Base-by-base conservation (phyloP, 805 yeast species). In the Clavispora phyllophila region DNA sequence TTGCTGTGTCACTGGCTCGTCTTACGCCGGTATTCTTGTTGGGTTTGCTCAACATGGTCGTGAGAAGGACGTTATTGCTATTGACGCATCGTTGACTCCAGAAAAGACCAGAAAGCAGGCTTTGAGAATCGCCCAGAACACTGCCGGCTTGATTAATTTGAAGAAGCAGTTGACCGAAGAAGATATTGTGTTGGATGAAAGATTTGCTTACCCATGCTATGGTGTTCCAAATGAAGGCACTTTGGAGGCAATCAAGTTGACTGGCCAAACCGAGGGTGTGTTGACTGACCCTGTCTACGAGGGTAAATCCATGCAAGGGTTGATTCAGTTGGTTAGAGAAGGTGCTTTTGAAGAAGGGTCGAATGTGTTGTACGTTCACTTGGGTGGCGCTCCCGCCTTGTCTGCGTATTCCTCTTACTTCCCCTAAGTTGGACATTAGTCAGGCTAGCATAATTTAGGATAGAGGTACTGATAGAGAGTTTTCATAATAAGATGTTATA, bases 401-500 rank as follows among this genome's bases (percentile, higher is more conserved):
- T 39, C 42, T 19, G 42, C 42, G 5, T 39, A 39, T 38, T 39
- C 42, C n/a, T 33, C 38, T n/a, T 39, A 33, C 42, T 39, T 39
- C 19, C 8, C 37, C 1, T 39, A 23, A 29, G n/a, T n/a, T n/a
- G n/a, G n/a, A n/a, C n/a, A n/a, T n/a, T n/a, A n/a, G n/a, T n/a
- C n/a, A n/a, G n/a, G n/a, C n/a, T n/a, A n/a, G n/a, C n/a, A n/a
- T n/a, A n/a, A n/a, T n/a, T n/a, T n/a, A n/a, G n/a, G n/a, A n/a
- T n/a, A n/a, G n/a, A n/a, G n/a, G n/a, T n/a, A n/a, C n/a, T n/a
- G n/a, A n/a, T n/a, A n/a, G n/a, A n/a, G n/a, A n/a, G n/a, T n/a
- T n/a, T n/a, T n/a, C n/a, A n/a, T n/a, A n/a, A n/a, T n/a, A n/a
- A n/a, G n/a, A n/a, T n/a, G n/a, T n/a, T n/a, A n/a, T n/a, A n/a